These are phyloP conservation scores for Porphyrellus cyaneotinctus DNA, from an alignment of 768 basidiomycete species.

Conservation along the genomic window DNA sequence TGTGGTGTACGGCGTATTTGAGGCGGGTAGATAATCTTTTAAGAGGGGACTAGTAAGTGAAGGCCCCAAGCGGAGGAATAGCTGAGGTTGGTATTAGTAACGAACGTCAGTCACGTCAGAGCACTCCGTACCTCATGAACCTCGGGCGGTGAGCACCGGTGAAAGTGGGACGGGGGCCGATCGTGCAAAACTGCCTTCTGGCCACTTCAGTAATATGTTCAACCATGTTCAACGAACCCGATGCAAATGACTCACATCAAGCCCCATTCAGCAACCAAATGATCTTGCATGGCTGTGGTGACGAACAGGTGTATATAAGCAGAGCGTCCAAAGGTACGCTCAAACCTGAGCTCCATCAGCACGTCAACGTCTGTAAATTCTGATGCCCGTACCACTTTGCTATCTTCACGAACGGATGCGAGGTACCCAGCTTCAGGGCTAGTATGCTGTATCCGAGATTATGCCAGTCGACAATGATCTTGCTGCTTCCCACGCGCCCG, in stretches of 20 bases:
- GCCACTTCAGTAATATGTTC: slow-evolving; percentile 50
- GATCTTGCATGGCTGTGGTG: slow-evolving; percentile 78
- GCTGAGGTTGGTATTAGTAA: slow-evolving; percentile 29
- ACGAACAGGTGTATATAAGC: slow-evolving; percentile 95
- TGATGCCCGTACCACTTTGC: slow-evolving; percentile 60
- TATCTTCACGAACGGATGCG: slow-evolving; percentile 66
- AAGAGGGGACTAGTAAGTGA: slow-evolving; percentile 35
- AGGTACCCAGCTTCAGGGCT: slow-evolving; percentile 68
- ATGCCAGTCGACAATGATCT: slow-evolving; percentile 98
- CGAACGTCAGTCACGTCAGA: neutral
- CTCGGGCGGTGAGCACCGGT: slow-evolving; percentile 62
- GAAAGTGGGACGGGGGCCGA: slow-evolving; percentile 84
- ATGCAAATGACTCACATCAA: slow-evolving; percentile 54
- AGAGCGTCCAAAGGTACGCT: slow-evolving; percentile 67
- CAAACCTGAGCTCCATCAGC: slow-evolving; percentile 57
- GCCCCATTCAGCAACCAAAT: slow-evolving; percentile 67
- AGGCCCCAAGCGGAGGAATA: slow-evolving; percentile 47
- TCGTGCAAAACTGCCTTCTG: slow-evolving; percentile 79
- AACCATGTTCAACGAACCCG: neutral
- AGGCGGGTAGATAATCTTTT: slow-evolving; percentile 50
- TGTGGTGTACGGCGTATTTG: slow-evolving; percentile 53
- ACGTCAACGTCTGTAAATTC: neutral
- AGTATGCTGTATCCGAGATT: slow-evolving; percentile 95
- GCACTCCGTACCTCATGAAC: slow-evolving; percentile 63
- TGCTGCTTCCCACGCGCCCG: slow-evolving; percentile 62